Evolutionary conservation across 768 basidiomycete genomes (phyloP), one percentile per base, ranked within the genome.

Genomic region (Auricularia auricula-judae): DNA sequence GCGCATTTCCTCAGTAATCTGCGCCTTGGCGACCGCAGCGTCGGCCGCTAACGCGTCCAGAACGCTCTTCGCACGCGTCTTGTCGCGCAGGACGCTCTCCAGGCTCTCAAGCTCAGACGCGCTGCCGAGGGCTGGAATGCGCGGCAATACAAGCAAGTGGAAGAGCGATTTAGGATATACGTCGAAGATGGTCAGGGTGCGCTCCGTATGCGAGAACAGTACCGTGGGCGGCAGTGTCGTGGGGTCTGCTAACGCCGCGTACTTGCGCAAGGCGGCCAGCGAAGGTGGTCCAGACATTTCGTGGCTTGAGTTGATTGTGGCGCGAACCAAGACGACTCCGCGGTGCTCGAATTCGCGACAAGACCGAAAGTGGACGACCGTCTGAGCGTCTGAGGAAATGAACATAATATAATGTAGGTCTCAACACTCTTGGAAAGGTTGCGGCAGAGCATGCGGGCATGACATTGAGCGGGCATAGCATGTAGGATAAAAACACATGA

Each of bases 61-160:
- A 29, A 90, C 76, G 42, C 77, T 73, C 67, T 81, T 82, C 34
- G 86, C 86, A 44, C 72, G 73, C 23, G 75, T 76, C 70, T 81
- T 84, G 71, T 86, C 81, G 36, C 78, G 56, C 70, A 87, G 72
- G 44, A 93, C 75, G 12, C 82, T 74, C 63, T 76, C 78, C 21
- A 96, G 78, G 71, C 78, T 82, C 23, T 78, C 69, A 44, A 91
- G 76, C 36, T 80, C 79, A 10, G 59, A 70, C 51, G 73, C 73
- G 62, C 67, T 72, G 11, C 66, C 51, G 63, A 73, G 47, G 8
- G 77, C 71, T 4, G 71, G 69, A 47, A 56, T 68, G 66, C 80
- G 75, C 16, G 94, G 94, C n/a, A 96, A 79, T 64, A 96, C 74
- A 54, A 97, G 81, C 71, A 93, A 89, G 75, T 97, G 94, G 73